Evolutionary conservation across 768 basidiomycete genomes (phyloP).

Genomic region (Chalciporus sphaerocephalus): DNA sequence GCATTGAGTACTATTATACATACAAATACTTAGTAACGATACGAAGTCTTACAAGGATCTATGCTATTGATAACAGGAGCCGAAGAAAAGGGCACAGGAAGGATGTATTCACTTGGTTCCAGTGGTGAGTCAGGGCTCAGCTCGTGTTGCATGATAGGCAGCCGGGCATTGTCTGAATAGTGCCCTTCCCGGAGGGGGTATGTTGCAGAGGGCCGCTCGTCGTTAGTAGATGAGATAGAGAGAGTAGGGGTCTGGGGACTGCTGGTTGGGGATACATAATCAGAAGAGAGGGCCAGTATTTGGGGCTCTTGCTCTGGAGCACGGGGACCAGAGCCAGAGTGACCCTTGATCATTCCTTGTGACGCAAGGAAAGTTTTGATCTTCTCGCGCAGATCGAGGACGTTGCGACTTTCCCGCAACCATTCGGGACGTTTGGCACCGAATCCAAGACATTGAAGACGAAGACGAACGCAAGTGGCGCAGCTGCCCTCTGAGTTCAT

Average conservation of each 20-base stretch:
- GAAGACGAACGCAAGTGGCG: conserved; percentile 72
- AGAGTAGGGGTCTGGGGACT: conserved; percentile 47
- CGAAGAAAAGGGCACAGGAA: conserved; percentile 30
- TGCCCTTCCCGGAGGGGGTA: conserved; percentile 31
- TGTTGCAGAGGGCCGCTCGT: conserved; percentile 32
- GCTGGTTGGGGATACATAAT: conserved; percentile 37
- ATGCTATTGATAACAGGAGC: conserved; percentile 47
- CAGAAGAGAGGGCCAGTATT: conserved; percentile 46
- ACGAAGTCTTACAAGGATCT: conserved; percentile 72
- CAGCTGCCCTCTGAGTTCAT: conserved; percentile 59
- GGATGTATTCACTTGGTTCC: conserved; percentile 29
- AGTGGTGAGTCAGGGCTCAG: conserved; percentile 32
- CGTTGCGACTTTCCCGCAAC: conserved; percentile 71
- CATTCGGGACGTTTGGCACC: conserved; percentile 83
- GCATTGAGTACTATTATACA: conserved; percentile 65
- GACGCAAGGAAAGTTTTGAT: conserved; percentile 76
- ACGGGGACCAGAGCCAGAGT: conserved; percentile 66
- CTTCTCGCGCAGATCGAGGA: conserved; percentile 65
- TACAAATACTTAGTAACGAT: conserved; percentile 64
- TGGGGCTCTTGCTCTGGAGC: conserved; percentile 52
- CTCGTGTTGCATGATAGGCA: conserved; percentile 29
- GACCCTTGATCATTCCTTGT: conserved; percentile 88
- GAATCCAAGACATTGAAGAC: conserved; percentile 82
- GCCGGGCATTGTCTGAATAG: conserved; percentile 27
- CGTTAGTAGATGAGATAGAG: conserved; percentile 40